Evolutionary conservation across 2,329 filamentous ascomycete genomes (phyloP), one percentile per base, ranked within the genome.

Genomic region (Fusarium duplospermum): DNA sequence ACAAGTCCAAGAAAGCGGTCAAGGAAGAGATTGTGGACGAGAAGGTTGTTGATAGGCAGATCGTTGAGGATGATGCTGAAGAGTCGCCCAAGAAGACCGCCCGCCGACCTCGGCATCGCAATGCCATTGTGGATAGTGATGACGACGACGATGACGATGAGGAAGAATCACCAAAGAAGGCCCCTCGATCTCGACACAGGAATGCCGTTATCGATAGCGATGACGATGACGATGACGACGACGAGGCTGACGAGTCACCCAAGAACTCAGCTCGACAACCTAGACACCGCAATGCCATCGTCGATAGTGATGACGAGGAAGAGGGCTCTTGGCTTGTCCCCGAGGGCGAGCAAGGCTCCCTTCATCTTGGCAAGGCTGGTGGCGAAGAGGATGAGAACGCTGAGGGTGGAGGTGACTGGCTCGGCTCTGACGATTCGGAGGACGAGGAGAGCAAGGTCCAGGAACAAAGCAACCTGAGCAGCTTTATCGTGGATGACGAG

Each of bases 361-460:
- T 91, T 5, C 85, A 86, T n/a, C 86, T 95, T 18, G 94, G 93
- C 57, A 93, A 92, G 80, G 93, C 93, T 52, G 94, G 94, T n/a
- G 94, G 93, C 5, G 89, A 90, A n/a, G 93, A 94, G 62, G 94
- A 97, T 72, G 94, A 97, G 81, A 90, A 98, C 79, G 94, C 93
- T 3, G 95, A 97, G 80, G 94, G 94, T 2, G 94, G 93, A 4
- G 95, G 94, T 24, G 93, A 97, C 66, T 94, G 90, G 81, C 87
- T 98, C 59, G 89, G 89, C 40, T 91, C 92, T 0, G 90, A 93
- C 33, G 93, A 96, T 77, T 93, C 92, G 0, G 82, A 83, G 14
- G 83, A 86, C 42, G 87, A 89, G 4, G 89, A 88, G 9, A 86
- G 86, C 11, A 87, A 89, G 11, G 87, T 87, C 2, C 84, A 88